phyloP scores from a whole-genome alignment of 805 yeast genomes.

The Saccharomycopsis sp. region DNA sequence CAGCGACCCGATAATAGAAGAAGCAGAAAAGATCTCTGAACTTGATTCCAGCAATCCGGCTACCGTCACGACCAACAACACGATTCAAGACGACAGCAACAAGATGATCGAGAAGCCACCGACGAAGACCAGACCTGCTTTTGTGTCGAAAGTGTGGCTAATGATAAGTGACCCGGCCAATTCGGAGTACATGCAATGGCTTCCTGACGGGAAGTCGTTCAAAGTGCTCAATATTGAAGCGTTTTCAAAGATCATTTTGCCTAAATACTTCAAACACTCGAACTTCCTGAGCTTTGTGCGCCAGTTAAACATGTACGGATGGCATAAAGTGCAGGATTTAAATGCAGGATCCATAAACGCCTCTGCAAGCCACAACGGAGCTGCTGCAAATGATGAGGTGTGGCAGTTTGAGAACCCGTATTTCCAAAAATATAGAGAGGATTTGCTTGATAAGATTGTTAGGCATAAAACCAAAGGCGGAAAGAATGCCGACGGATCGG shows the following conservation, averaged over 20 bases:
- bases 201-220: conserved; percentile 77
- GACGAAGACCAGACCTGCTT: conserved; percentile 70
- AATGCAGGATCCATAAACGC: conserved; percentile 59
- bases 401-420: conserved; percentile 86
- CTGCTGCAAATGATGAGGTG: conserved; percentile 59
- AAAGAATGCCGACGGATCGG: conserved; percentile 6
- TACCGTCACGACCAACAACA: not conserved
- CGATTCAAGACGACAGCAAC: not conserved
- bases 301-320: conserved; percentile 96
- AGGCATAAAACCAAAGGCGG: conserved; percentile 40
- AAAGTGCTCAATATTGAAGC: conserved; percentile 77
- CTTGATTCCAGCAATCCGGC: not conserved
- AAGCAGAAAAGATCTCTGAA: not conserved
- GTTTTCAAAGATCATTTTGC: conserved; percentile 78
- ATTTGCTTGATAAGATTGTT: conserved; percentile 75
- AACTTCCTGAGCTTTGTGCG: conserved; percentile 95
- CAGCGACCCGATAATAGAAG: not conserved
- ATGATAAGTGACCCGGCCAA: conserved; percentile 85
- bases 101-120: not conserved
- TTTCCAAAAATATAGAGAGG: conserved; percentile 73
- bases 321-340: conserved; percentile 97
- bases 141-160: conserved; percentile 89
- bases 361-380: not conserved
- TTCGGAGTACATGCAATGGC: conserved; percentile 72
- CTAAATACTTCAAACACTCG: conserved; percentile 90